Evolutionary conservation across 768 basidiomycete genomes (phyloP).

Genomic region (Leccinum barrowsii): DNA sequence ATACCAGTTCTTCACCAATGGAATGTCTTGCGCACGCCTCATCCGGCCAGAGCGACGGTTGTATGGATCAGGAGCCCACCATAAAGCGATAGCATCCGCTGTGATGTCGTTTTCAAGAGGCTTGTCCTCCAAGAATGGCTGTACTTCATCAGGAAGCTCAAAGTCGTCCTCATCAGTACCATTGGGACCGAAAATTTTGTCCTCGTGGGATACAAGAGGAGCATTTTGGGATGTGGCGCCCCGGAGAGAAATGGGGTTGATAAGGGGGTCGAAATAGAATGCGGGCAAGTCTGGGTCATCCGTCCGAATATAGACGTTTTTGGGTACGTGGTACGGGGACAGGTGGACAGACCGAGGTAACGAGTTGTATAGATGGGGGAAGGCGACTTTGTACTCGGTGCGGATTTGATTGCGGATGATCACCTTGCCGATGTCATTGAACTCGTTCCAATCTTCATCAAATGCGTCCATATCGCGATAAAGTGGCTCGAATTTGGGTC

Average conservation of each 20-base stretch:
- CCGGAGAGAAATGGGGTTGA: slow-evolving; percentile 94
- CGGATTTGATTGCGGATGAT: slow-evolving; percentile 98
- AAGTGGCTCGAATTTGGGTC: slow-evolving; percentile 97
- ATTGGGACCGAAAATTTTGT: slow-evolving; percentile 86
- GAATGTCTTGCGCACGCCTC: slow-evolving; percentile 92
- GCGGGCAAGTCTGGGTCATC: slow-evolving; percentile 99
- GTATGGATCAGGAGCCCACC: slow-evolving; percentile 99
- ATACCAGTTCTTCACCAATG: slow-evolving; percentile 98
- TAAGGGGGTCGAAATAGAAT: slow-evolving; percentile 98
- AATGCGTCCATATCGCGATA: slow-evolving; percentile 96
- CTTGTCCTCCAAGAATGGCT: slow-evolving; percentile 78
- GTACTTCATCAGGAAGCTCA: slow-evolving; percentile 70
- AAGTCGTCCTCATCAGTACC: slow-evolving; percentile 85
- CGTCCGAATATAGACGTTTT: slow-evolving; percentile 98
- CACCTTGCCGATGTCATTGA: slow-evolving; percentile 99
- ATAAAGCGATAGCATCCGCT: slow-evolving; percentile 94
- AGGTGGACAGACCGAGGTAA: slow-evolving; percentile 92
- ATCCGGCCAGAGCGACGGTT: slow-evolving; percentile 88
- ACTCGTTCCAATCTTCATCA: slow-evolving; percentile 99
- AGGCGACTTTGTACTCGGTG: slow-evolving; percentile 98
- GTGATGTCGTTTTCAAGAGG: slow-evolving; percentile 87
- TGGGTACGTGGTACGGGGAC: slow-evolving; percentile 87
- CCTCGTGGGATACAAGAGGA: slow-evolving; percentile 84
- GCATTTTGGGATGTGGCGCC: slow-evolving; percentile 69
- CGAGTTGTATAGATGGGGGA: slow-evolving; percentile 98